Conservation (phyloP, 352 stramenopile species). For the Blastocystis sp. region DNA sequence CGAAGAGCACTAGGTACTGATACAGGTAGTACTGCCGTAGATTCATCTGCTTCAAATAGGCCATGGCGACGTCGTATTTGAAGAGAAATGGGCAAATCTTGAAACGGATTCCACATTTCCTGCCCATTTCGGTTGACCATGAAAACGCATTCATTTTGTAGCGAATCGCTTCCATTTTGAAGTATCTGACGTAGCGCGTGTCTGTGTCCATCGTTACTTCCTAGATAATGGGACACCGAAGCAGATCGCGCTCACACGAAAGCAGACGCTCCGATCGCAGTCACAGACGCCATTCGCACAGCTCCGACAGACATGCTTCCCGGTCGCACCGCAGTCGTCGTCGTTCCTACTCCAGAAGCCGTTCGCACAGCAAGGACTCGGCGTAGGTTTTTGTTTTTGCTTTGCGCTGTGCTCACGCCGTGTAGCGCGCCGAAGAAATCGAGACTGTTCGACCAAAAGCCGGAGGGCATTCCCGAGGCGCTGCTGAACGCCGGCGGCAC, state of each 20-base stretch:
- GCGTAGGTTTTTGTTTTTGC: not conserved
- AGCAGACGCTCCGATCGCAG: slow-evolving; percentile 11
- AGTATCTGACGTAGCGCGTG: too few relatives aligned
- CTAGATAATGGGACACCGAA: slow-evolving; percentile 40
- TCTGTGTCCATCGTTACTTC: too few relatives aligned
- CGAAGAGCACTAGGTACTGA: not conserved
- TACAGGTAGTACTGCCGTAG: not conserved
- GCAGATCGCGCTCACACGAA: slow-evolving; percentile 47
- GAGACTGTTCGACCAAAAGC: slow-evolving; percentile 64
- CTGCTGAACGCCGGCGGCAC: slow-evolving; percentile 17
- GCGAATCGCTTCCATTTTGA: not conserved
- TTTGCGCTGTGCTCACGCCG: not conserved
- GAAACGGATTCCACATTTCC: too few relatives aligned
- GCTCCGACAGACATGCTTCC: slow-evolving; percentile 14
- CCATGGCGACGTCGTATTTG: too few relatives aligned
- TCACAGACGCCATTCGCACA: slow-evolving; percentile 26
- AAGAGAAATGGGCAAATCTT: too few relatives aligned
- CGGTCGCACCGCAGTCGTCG: not conserved
- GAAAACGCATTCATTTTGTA: not conserved
- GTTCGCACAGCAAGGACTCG: not conserved
- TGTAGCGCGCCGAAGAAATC: slow-evolving; percentile 36
- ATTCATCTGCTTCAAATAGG: not conserved
- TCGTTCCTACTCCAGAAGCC: slow-evolving; percentile 29
- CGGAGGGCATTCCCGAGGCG: slow-evolving; percentile 57
- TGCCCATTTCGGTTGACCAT: too few relatives aligned